Evolutionary conservation across 2,329 filamentous ascomycete genomes (phyloP).

Genomic region (Didymella exigua): DNA sequence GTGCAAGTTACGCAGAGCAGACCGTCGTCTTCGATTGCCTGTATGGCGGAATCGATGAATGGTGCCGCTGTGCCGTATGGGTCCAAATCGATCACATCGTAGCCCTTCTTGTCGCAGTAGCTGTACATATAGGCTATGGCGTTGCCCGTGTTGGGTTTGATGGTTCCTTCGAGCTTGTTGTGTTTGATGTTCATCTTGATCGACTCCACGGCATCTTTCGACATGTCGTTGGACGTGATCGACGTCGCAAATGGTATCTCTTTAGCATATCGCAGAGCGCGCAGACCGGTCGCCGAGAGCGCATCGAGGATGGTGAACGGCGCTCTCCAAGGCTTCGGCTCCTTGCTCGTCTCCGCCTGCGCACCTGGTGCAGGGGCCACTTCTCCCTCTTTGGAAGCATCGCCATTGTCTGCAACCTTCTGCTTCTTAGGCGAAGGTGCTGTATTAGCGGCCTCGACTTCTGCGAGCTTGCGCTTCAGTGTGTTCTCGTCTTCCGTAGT

Average conservation of each 20-base stretch:
- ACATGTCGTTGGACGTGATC: conserved; percentile 89
- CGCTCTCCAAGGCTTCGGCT: conserved; percentile 28
- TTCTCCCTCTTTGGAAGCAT: conserved; percentile 13
- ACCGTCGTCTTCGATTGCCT: conserved; percentile 85
- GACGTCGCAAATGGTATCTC: conserved; percentile 85
- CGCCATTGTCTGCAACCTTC: conserved; percentile 27
- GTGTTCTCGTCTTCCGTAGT: conserved; percentile 7
- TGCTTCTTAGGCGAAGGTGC: conserved; percentile 32
- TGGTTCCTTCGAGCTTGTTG: conserved; percentile 74
- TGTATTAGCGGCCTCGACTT: conserved; percentile 19
- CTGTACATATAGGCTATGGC: conserved; percentile 92
- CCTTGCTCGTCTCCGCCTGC: conserved; percentile 9
- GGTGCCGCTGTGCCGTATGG: conserved; percentile 93
- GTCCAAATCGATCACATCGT: conserved; percentile 95
- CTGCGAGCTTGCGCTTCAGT: conserved; percentile 36
- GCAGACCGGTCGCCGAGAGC: conserved; percentile 88
- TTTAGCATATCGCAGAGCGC: conserved; percentile 87
- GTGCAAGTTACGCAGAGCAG: conserved; percentile 95
- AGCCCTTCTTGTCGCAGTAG: conserved; percentile 64
- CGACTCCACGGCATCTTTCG: conserved; percentile 73
- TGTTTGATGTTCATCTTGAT: conserved; percentile 86
- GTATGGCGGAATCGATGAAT: conserved; percentile 89
- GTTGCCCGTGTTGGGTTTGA: conserved; percentile 77
- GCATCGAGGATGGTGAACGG: conserved; percentile 79
- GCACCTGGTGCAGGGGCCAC: conserved; percentile 1